phyloP scores from a whole-genome alignment of 768 basidiomycete genomes.

The Mycena galericulata region DNA sequence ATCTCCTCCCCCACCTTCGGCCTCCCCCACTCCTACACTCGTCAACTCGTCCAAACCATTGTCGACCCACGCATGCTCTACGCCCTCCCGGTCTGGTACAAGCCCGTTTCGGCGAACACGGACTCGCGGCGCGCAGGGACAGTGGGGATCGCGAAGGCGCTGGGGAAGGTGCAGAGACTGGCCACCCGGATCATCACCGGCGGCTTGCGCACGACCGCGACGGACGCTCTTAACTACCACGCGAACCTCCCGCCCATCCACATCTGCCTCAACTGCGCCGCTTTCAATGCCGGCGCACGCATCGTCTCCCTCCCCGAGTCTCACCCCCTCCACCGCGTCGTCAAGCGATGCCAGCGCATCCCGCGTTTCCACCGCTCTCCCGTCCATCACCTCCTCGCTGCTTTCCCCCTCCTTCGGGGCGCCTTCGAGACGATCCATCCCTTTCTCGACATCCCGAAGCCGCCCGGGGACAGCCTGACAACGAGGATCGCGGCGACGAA shows the following conservation, averaged over 20 bases:
- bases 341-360: too few relatives aligned
- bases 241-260: too few relatives aligned
- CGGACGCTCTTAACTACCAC: too few relatives aligned
- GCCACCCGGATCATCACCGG: too few relatives aligned
- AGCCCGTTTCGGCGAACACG: background rate
- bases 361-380: slow-evolving; percentile 9
- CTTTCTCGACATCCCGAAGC: background rate
- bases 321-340: too few relatives aligned
- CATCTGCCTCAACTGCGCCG: too few relatives aligned
- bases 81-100: background rate
- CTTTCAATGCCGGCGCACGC: too few relatives aligned
- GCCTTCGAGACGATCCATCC: background rate
- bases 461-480: background rate
- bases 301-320: too few relatives aligned
- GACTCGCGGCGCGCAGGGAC: background rate
- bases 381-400: slow-evolving; percentile 1
- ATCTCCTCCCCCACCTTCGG: too few relatives aligned
- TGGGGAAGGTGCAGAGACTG: too few relatives aligned
- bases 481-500: background rate
- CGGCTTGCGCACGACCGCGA: too few relatives aligned
- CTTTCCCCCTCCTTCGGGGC: background rate
- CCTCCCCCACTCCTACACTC: background rate
- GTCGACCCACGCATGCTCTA: background rate
- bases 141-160: background rate
- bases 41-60: background rate